Evolutionary conservation across 768 basidiomycete species (phyloP).

Genomic region (Gautieria morchelliformis): DNA sequence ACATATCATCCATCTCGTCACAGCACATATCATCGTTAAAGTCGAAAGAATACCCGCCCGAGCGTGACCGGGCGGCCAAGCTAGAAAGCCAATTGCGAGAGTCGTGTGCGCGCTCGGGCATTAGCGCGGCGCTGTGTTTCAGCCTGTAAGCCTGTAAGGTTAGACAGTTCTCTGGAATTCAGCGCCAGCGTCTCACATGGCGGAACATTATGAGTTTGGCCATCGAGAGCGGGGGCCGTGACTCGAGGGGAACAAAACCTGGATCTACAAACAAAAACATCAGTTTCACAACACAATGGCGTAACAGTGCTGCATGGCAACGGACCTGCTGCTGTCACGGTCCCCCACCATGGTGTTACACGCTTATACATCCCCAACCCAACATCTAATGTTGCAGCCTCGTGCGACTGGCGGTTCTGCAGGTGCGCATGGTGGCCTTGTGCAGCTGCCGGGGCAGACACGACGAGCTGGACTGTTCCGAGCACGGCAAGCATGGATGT

Average conservation of each 20-base stretch:
- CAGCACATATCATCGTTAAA: too few species aligned
- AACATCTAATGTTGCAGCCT: not conserved
- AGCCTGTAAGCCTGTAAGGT: not conserved
- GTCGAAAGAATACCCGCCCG: too few species aligned
- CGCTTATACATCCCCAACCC: constrained; percentile 5
- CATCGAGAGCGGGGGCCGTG: constrained; percentile 8
- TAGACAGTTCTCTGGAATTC: too few species aligned
- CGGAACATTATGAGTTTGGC: constrained; percentile 8
- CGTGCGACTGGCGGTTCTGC: not conserved
- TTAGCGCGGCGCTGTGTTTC: constrained; percentile 7
- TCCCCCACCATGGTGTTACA: constrained; percentile 4
- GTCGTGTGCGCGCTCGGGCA: constrained; percentile 2
- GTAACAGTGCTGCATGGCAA: not conserved
- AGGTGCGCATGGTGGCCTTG: not conserved
- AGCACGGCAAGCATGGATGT: constrained; percentile 8
- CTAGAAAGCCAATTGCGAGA: not conserved
- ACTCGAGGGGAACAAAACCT: constrained; percentile 1
- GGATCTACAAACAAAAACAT: not conserved
- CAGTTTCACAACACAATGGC: not conserved
- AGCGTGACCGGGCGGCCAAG: too few species aligned
- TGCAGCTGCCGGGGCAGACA: not conserved
- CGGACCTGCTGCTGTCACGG: constrained; percentile 4
- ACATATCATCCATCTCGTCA: too few species aligned
- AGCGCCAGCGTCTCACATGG: not conserved
- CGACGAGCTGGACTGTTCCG: constrained; percentile 6